Evolutionary conservation across 371 early-diverging fungal species (phyloP).

Genomic region (Neoconidiobolus thromboides): DNA sequence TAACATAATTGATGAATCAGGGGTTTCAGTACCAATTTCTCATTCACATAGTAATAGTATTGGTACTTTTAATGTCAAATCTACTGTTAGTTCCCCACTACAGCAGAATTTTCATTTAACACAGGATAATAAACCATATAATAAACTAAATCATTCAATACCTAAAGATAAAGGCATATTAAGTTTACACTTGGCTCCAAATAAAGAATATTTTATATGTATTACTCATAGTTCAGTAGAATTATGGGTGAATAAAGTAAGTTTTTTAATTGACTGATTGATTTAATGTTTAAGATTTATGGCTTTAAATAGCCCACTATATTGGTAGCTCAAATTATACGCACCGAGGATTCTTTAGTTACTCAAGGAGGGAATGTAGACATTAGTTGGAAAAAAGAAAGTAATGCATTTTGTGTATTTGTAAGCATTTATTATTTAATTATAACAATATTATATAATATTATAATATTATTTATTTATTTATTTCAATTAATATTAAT

Average conservation of each 20-base stretch:
- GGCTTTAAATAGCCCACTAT: background rate
- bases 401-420: background rate
- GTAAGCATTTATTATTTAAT: background rate
- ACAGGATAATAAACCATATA: no score
- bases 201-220: background rate
- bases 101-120: no score
- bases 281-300: background rate
- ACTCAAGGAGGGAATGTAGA: background rate
- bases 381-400: background rate
- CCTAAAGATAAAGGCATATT: constrained; percentile 1
- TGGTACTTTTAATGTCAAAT: no score
- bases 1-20: no score
- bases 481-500: background rate
- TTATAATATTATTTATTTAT: background rate
- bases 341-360: background rate
- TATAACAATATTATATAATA: background rate
- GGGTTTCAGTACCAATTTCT: no score
- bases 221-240: constrained; percentile 1
- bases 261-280: background rate
- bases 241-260: background rate
- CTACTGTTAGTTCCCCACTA: no score
- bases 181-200: background rate
- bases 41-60: no score
- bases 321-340: background rate
- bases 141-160: background rate